Percentiles rank a stretch among this genome's conserved stretches.
These are phyloP conservation scores for Monosporozyma siamensis DNA, from an alignment of 805 yeast genomes.

Conservation along the genomic window DNA sequence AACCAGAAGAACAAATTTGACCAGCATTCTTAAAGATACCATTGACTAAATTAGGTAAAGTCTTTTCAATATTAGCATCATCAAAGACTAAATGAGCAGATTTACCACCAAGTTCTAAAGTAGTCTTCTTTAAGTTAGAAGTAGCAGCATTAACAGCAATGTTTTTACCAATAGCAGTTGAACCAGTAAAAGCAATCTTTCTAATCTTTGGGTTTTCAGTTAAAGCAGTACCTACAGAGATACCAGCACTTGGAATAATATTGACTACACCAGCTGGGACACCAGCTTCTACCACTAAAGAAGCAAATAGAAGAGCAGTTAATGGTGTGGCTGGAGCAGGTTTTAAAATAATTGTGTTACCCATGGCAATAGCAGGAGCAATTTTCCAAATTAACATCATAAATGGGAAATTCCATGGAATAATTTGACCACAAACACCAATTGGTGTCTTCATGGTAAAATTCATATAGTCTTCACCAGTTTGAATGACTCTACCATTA, in stretches of 20 bases:
- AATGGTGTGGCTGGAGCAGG: slow-evolving; percentile 74
- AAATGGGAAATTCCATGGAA: slow-evolving; percentile 81
- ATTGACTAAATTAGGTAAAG: slow-evolving; percentile 43
- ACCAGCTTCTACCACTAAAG: slow-evolving; percentile 56
- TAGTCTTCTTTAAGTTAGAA: slow-evolving; percentile 67
- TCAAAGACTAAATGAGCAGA: slow-evolving; percentile 67
- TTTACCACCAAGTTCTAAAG: slow-evolving; percentile 78
- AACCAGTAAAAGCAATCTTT: slow-evolving; percentile 76
- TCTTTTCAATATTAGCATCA: slow-evolving; percentile 51
- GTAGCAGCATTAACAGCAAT: slow-evolving; percentile 63
- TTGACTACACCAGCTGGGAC: slow-evolving; percentile 69
- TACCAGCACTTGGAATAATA: slow-evolving; percentile 67
- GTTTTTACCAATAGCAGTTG: slow-evolving; percentile 64
- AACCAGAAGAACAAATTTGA: slow-evolving; percentile 77
- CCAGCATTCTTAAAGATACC: slow-evolving; percentile 78
- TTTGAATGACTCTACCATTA: slow-evolving; percentile 53
- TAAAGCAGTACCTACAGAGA: slow-evolving; percentile 62
- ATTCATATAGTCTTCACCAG: slow-evolving; percentile 54
- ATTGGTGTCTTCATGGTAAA: slow-evolving; percentile 66
- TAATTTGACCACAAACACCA: slow-evolving; percentile 77
- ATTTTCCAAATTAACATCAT: slow-evolving; percentile 75
- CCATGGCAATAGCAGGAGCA: slow-evolving; percentile 71
- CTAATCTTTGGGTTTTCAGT: slow-evolving; percentile 59
- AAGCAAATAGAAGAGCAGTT: slow-evolving; percentile 56
- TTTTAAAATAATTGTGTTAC: slow-evolving; percentile 63